Conservation (phyloP, 2,329 filamentous ascomycete species). For the Scopulariopsis brevicaulis region DNA sequence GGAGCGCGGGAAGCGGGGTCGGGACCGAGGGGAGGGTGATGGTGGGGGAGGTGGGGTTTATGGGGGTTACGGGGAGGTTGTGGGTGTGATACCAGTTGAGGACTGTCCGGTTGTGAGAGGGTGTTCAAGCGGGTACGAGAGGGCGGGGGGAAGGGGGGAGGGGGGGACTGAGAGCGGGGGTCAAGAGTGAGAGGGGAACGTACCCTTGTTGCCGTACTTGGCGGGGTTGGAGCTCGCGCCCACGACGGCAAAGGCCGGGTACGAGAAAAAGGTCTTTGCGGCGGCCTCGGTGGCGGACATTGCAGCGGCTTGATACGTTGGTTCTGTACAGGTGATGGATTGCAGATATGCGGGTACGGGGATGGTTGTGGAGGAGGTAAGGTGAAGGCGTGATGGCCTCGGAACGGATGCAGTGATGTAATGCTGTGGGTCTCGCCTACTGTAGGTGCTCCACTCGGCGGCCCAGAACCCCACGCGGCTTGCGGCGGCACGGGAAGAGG, state of each 20-base stretch:
- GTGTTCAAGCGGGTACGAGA: background rate
- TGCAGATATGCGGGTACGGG: too few relatives aligned
- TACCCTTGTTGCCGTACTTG: slow-evolving; percentile 86
- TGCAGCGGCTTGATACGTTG: background rate
- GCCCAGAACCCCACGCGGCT: too few relatives aligned
- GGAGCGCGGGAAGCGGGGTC: slow-evolving; percentile 48
- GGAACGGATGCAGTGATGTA: too few relatives aligned
- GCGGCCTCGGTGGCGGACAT: slow-evolving; percentile 51
- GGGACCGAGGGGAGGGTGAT: slow-evolving; percentile 42
- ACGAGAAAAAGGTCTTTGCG: slow-evolving; percentile 69
- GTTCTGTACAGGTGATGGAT: too few relatives aligned
- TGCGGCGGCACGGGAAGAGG: too few relatives aligned
- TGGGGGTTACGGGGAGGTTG: slow-evolving; percentile 63
- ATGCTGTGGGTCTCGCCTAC: too few relatives aligned
- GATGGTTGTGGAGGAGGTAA: too few relatives aligned
- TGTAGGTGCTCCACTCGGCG: too few relatives aligned
- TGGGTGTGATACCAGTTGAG: slow-evolving; percentile 81
- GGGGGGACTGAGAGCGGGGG: background rate
- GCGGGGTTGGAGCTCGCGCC: slow-evolving; percentile 74
- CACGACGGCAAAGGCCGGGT: slow-evolving; percentile 73
- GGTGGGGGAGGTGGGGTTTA: slow-evolving; percentile 62
- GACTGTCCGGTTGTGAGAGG: slow-evolving; percentile 37
- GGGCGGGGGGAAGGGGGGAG: background rate
- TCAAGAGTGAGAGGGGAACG: slow-evolving; percentile 10
- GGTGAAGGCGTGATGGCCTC: too few relatives aligned